Evolutionary conservation across 805 yeast species (phyloP), one percentile per base, ranked within the genome.

Genomic region (Wickerhamomyces alni): DNA sequence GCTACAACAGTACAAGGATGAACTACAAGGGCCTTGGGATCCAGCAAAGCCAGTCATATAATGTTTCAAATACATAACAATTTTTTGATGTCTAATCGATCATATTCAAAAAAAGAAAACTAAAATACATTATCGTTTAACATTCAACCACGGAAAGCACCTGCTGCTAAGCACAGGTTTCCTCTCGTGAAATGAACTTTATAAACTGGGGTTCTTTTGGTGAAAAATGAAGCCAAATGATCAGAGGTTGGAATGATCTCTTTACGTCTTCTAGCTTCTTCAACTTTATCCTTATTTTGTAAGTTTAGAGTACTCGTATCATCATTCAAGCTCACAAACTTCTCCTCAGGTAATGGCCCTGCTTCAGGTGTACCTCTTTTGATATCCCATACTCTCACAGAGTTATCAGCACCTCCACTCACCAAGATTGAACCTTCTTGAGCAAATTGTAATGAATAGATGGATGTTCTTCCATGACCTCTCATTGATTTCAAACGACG

Each of bases 311-410:
- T 51, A 3, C 59, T 47, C 16, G 62, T 52, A 17, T 61, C 55
- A 45, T 59, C 64, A 16, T 62, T 65, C 32, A 52, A 47, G 33
- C 65, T 61, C 35, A 67, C 65, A 51, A 77, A 76, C 21, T 82
- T 76, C 57, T 86, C 34, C 11, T 31, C 96, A 0, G 95, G 89
- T 44, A 76, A 80, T 9, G 85, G 78, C 6, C 83, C 83, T 2
- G 81, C 77, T 51, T 88, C 96, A 38, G 72, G 71, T 0, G 97
- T 87, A 39, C 87, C 87, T 51, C 80, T 77, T 59, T 85, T 87
- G 38, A 87, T 79, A 61, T 93, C 98, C 99, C 99, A 93, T 4
- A 88, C 95, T 48, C 99, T 74, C 3, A 93, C 94, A 2, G 94
- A 80, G 57, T 82, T 79, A 65, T 93, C 99, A 2, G 94, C 88